Evolutionary conservation across 371 early-diverging fungal genomes (phyloP), one percentile per base, ranked within the genome.

Genomic region (Mucor sp.): DNA sequence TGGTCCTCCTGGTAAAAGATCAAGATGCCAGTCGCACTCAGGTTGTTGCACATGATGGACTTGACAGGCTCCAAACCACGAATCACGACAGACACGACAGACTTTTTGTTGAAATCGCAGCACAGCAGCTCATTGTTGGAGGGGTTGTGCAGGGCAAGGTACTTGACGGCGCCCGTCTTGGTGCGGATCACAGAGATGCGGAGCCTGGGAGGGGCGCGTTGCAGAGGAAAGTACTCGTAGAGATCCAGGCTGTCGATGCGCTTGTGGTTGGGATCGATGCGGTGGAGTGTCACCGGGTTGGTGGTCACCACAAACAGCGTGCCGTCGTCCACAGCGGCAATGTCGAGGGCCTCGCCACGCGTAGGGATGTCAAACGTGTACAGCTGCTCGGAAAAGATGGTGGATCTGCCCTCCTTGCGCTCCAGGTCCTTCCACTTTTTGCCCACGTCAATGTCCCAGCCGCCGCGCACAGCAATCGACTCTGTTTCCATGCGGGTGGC

Each of bases 161-260:
- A 85, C 27, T 81, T 82, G 33, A 79, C 74, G 6, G 62, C 55
- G 1, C 80, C 81, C 3, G 61, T 43, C 5, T 21, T 30, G 12
- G 72, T 65, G 50, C 79, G 78, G n/a, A 86, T 77, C 8, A 82
- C 72, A 21, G 90, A 77, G 23, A 90, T 75, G 17, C 82, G 80
- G 35, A 90, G 78, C 33, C 86, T 71, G 56, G 89, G 87, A 55
- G 90, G 86, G 17, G 89, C 87, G 43, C 85, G 69, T 63, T 88
- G 87, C 12, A 89, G 75, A n/a, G 92, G 92, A 72, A 90, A 91
- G 64, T 90, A 93, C 67, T 93, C 93, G 60, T 91, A 92, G 62
- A 93, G 81, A 67, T 92, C 91, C 0, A 92, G 72, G n/a, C 84
- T 86, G 5, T 84, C 79, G 43, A 84, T 66, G 4, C 77, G 80